Base-by-base conservation (phyloP, 2,329 filamentous ascomycete species). In the Phialocephala sp. region DNA sequence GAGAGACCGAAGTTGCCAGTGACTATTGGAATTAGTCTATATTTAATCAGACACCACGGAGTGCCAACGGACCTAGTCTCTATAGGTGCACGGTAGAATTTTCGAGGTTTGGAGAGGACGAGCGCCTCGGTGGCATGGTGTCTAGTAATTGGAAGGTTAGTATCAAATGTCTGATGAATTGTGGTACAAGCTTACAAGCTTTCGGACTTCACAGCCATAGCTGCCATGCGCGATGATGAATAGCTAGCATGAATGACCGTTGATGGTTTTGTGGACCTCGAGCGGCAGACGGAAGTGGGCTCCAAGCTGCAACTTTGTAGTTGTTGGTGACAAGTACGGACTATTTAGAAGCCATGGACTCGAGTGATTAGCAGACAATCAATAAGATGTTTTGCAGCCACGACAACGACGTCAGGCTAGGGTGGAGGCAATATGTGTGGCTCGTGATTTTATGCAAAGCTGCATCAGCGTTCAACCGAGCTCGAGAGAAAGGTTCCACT, bases 1-100 rank as follows among this genome's bases (percentile, higher is more conserved):
- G 72, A 97, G 89, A 72, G 96, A 94, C 63, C 94, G 92, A 55
- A 99, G 84, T 80, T 95, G 92, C 89, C 91, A 94, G 79, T 95
- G 92, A 71, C 91, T 94, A 14, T 27, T 32, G 12, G 15, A 18
- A 35, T 54, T n/a, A 54, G 50, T 18, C 24, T 8, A 54, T 32
- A 12, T 20, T 54, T n/a, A 54, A 22, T 22, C 12, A 11, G 22
- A 50, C 6, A 24, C 1, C 45, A 8, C n/a, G n/a, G n/a, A 18
- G 15, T 32, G 12, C 27, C 6, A 60, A 79, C 86, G 71, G 80
- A 91, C 87, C 87, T 85, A 59, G 88, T 88, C 59, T 85, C 84
- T 72, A 93, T 89, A 54, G 83, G 84, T 68, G 89, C 84, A 56
- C 86, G 86, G 76, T 90, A 93, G 76, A 90, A 90, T 71, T 85